phyloP scores from a whole-genome alignment of 2,329 filamentous ascomycete genomes.

The Diplocarpon mali region DNA sequence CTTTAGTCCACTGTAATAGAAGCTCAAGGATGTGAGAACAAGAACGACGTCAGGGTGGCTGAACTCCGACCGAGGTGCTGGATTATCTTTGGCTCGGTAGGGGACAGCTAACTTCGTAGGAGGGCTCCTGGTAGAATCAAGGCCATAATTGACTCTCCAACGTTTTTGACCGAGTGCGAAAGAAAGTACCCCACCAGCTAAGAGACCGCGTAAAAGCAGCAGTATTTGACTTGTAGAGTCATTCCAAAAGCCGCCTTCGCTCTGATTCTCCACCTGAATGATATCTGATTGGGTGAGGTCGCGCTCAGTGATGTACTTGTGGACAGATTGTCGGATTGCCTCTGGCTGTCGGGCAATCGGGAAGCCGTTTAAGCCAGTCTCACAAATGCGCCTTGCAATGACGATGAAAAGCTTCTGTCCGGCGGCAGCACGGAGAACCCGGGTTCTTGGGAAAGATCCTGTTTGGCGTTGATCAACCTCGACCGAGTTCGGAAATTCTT shows the following conservation, averaged over 20 bases:
- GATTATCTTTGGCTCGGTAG: slow-evolving; percentile 47
- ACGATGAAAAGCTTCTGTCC: neutral
- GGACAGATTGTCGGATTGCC: neutral
- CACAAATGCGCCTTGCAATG: slow-evolving; percentile 7
- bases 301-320: slow-evolving; percentile 3
- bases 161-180: slow-evolving; percentile 46
- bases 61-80: slow-evolving; percentile 45
- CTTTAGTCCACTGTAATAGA: slow-evolving; percentile 44
- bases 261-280: slow-evolving; percentile 3
- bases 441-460: slow-evolving; percentile 36
- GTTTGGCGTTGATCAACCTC: slow-evolving; percentile 26
- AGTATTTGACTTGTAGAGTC: slow-evolving; percentile 29
- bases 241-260: neutral
- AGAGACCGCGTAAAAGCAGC: slow-evolving; percentile 41
- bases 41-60: slow-evolving; percentile 50
- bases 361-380: slow-evolving; percentile 7
- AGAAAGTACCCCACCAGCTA: slow-evolving; percentile 42
- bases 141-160: slow-evolving; percentile 56
- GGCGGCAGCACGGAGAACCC: slow-evolving; percentile 27
- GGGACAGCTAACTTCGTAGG: slow-evolving; percentile 45
- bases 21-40: slow-evolving; percentile 41
- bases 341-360: slow-evolving; percentile 3
- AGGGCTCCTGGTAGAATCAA: slow-evolving; percentile 28
- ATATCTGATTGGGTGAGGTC: slow-evolving; percentile 5
- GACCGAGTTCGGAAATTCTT: slow-evolving; percentile 14